A percentile compares a stretch with the other conserved stretches of the same genome.
Conservation (phyloP, 2,329 filamentous ascomycete species). For the Trichoderma citrinoviride region DNA sequence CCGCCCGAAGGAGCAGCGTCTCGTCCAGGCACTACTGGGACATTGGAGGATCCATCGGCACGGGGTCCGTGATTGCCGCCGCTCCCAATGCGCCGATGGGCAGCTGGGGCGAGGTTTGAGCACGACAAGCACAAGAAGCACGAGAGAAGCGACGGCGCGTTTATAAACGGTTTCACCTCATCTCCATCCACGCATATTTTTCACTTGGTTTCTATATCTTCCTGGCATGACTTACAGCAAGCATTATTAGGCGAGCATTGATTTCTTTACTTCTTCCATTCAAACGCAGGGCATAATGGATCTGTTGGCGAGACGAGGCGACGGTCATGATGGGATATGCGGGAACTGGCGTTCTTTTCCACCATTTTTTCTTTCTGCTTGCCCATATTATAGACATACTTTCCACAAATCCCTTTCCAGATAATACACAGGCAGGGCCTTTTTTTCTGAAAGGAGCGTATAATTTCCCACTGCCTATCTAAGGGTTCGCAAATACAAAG, state of each 20-base stretch:
- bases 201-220: neutral
- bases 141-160: slow-evolving; percentile 22
- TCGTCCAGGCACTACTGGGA: slow-evolving; percentile 92
- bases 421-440: neutral
- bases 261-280: neutral
- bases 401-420: neutral
- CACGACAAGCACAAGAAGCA: no score
- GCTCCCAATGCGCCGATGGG: slow-evolving; percentile 64
- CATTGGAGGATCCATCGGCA: slow-evolving; percentile 75
- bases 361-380: neutral
- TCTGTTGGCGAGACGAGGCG: slow-evolving; percentile 9
- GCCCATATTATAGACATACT: neutral
- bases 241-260: slow-evolving; percentile 16
- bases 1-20: slow-evolving; percentile 62
- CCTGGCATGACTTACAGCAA: slow-evolving; percentile 9
- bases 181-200: neutral
- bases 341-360: neutral
- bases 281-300: slow-evolving; percentile 13
- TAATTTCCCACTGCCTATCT: neutral
- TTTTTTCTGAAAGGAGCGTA: neutral
- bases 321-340: slow-evolving; percentile 3
- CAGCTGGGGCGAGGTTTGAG: slow-evolving; percentile 72
- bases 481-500: neutral
- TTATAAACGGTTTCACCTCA: neutral
- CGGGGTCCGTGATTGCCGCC: slow-evolving; percentile 67